These are phyloP conservation scores for Entonaema liquescens DNA, from an alignment of 495 filamentous ascomycete species.

Conservation along the genomic window DNA sequence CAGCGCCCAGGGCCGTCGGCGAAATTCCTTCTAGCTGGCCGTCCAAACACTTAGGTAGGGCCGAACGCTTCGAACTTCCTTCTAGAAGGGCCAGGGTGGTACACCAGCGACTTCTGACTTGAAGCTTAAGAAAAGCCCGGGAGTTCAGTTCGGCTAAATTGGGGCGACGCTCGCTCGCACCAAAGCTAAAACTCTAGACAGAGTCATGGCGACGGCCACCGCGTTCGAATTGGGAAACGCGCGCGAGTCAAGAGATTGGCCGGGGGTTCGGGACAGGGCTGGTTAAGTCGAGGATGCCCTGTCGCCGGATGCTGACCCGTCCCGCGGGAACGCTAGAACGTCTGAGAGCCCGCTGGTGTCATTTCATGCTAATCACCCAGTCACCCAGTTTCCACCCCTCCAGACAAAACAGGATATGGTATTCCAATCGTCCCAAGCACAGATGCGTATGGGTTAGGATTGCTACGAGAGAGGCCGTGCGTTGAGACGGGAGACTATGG, in stretches of 20 bases:
- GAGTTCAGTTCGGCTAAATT: constrained; percentile 11
- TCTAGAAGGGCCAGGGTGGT: constrained; percentile 30
- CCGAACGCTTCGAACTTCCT: constrained; percentile 28
- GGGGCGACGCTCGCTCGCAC: neutral
- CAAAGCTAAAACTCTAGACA: neutral
- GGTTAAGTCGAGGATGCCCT: constrained; percentile 21
- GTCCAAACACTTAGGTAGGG: neutral
- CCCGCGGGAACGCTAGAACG: constrained; percentile 24
- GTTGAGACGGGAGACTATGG: constrained; percentile 25
- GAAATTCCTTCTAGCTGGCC: constrained; percentile 17
- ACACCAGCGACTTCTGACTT: too few species aligned
- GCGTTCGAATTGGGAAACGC: constrained; percentile 24
- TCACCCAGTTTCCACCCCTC: neutral
- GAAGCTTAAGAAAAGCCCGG: neutral
- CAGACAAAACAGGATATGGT: constrained; percentile 18
- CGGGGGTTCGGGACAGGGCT: neutral
- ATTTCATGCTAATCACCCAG: constrained; percentile 17
- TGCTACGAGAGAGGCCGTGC: constrained; percentile 21
- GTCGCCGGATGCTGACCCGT: constrained; percentile 37
- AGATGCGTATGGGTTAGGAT: constrained; percentile 27
- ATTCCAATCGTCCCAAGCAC: constrained; percentile 25
- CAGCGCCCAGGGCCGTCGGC: constrained; percentile 18
- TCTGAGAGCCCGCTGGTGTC: constrained; percentile 30
- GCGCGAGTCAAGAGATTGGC: constrained; percentile 24
- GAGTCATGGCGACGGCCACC: constrained; percentile 13